Conservation (phyloP, 352 stramenopile genomes). For the Pythium rishiriense region DNA sequence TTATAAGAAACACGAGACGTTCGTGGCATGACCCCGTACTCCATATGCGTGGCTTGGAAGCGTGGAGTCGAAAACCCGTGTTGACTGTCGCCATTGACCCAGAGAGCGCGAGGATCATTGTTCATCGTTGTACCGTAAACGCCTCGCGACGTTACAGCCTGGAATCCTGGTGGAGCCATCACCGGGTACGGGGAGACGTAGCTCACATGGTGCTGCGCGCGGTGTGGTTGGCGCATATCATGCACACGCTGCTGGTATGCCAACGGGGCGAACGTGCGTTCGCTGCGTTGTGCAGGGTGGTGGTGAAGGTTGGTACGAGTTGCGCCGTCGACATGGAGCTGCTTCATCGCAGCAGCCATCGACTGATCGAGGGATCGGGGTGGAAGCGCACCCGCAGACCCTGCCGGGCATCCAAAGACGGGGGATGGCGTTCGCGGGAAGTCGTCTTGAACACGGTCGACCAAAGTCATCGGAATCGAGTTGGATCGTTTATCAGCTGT, state of each 20-base stretch:
- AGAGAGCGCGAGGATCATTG: conserved; percentile 12
- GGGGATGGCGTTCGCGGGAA: conserved; percentile 72
- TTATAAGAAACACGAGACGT: conserved; percentile 8
- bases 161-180: conserved; percentile 25
- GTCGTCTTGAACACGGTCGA: conserved; percentile 81
- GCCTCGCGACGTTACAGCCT: conserved; percentile 8
- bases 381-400: background rate
- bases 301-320: conserved; percentile 1
- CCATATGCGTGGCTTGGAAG: conserved; percentile 9
- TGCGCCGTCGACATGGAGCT: conserved; percentile 19
- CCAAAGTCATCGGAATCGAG: conserved; percentile 41
- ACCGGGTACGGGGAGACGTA: conserved; percentile 11
- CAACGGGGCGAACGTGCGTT: conserved; percentile 4
- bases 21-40: conserved; percentile 12
- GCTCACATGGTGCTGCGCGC: conserved; percentile 9
- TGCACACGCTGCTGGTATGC: conserved; percentile 19
- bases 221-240: conserved; percentile 18
- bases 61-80: background rate
- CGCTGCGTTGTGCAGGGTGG: background rate
- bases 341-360: conserved; percentile 25
- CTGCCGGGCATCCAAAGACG: conserved; percentile 39
- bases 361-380: conserved; percentile 9
- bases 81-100: conserved; percentile 5
- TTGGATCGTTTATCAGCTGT: conserved; percentile 7
- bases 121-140: conserved; percentile 21